Conservation (phyloP, 1,284 basidiomycete species). For the Ustilago tritici region DNA sequence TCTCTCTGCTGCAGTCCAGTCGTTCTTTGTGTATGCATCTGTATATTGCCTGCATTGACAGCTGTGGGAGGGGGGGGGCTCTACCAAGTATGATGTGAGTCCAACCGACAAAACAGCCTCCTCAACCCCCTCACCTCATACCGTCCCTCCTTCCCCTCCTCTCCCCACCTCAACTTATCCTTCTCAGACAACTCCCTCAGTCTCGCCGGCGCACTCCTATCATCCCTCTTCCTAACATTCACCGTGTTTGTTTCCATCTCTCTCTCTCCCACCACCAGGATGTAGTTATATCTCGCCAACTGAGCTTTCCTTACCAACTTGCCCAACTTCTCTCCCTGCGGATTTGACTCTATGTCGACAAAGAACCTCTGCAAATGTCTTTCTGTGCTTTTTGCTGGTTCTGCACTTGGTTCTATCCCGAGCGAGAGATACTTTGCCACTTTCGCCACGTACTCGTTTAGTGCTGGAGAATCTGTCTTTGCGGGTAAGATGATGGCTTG, state of each 20-base stretch:
- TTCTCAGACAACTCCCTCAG: constrained; percentile 16
- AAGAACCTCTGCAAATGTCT: constrained; percentile 59
- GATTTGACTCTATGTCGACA: constrained; percentile 60
- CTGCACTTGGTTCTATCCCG: constrained; percentile 19
- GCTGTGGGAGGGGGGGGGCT: too few relatives aligned
- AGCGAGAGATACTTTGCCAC: constrained; percentile 46
- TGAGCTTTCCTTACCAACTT: constrained; percentile 62
- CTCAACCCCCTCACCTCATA: constrained; percentile 19
- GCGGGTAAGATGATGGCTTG: constrained; percentile 64
- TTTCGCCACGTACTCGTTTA: constrained; percentile 38
- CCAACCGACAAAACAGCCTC: constrained; percentile 29
- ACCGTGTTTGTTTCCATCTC: constrained; percentile 58
- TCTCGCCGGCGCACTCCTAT: constrained; percentile 24
- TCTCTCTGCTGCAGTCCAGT: background rate
- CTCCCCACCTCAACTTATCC: background rate
- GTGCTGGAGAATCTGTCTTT: constrained; percentile 19
- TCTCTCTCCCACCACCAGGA: constrained; percentile 63
- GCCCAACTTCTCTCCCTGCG: constrained; percentile 55
- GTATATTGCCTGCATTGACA: background rate
- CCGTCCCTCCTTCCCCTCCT: constrained; percentile 14
- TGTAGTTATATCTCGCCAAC: constrained; percentile 59
- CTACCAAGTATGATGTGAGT: constrained; percentile 37
- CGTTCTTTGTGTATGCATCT: background rate
- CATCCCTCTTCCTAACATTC: constrained; percentile 54
- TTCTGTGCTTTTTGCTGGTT: constrained; percentile 8